Evolutionary conservation across 2,329 filamentous ascomycete species (phyloP).

Genomic region (Tolypocladium nubicola): DNA sequence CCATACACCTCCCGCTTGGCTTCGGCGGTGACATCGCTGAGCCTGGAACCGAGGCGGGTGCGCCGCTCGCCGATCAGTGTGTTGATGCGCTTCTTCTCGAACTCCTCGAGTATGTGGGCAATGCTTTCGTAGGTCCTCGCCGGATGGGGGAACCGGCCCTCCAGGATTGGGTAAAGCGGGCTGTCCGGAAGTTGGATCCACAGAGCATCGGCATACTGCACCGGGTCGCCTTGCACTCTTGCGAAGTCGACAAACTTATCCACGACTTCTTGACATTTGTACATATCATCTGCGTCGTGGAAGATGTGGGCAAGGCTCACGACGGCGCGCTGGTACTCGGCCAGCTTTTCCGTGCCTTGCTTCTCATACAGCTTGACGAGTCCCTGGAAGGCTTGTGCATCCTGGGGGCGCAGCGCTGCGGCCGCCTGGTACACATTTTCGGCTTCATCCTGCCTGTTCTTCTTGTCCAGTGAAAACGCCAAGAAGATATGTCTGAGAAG

Average conservation of each 20-base stretch:
- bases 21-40: conserved; percentile 74
- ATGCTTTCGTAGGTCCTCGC: conserved; percentile 72
- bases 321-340: conserved; percentile 63
- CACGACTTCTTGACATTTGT: conserved; percentile 56
- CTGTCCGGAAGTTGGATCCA: conserved; percentile 69
- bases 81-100: conserved; percentile 85
- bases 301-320: conserved; percentile 67
- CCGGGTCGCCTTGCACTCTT: conserved; percentile 58
- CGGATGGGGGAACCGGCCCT: conserved; percentile 74
- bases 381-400: conserved; percentile 85
- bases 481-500: conserved; percentile 64
- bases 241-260: conserved; percentile 72
- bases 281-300: conserved; percentile 51
- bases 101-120: conserved; percentile 71
- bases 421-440: conserved; percentile 69
- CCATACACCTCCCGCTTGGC: conserved; percentile 78
- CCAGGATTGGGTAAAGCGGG: conserved; percentile 69
- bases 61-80: conserved; percentile 80
- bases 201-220: conserved; percentile 68
- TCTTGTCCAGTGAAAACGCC: conserved; percentile 74
- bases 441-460: conserved; percentile 58
- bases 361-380: conserved; percentile 78
- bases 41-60: conserved; percentile 73
- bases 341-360: conserved; percentile 57
- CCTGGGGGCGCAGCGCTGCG: conserved; percentile 57